Percentiles rank a stretch among this genome's conserved stretches.
These are phyloP conservation scores for Collybiopsis luxurians DNA, from an alignment of 768 basidiomycete genomes.

Conservation along the genomic window DNA sequence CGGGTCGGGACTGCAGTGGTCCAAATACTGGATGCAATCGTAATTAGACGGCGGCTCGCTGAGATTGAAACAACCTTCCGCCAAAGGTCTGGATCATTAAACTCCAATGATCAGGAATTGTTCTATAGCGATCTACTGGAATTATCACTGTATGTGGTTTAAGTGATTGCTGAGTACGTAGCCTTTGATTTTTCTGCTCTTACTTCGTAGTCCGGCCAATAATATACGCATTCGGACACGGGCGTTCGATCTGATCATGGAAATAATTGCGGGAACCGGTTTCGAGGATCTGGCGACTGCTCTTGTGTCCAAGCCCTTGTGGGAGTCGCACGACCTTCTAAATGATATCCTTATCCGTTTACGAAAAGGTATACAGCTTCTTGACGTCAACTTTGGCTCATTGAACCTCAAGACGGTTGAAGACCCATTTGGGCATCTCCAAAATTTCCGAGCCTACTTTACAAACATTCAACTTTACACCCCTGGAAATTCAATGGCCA, in stretches of 20 bases:
- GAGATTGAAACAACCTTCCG: background rate
- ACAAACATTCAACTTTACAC: too few species aligned
- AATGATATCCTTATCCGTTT: background rate
- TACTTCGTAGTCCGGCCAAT: background rate
- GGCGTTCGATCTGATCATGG: constrained; percentile 3
- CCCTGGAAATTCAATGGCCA: too few species aligned
- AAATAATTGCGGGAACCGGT: background rate
- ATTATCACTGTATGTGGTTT: background rate
- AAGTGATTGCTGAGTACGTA: background rate
- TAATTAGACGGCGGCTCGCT: background rate
- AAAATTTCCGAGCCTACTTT: too few species aligned
- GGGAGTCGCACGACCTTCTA: background rate
- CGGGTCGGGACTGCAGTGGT: background rate
- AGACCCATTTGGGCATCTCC: too few species aligned
- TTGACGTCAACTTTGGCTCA: too few species aligned
- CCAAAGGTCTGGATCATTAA: background rate
- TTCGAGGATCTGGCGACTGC: background rate
- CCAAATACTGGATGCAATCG: background rate
- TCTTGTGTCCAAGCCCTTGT: background rate
- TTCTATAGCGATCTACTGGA: background rate
- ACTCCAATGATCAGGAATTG: background rate
- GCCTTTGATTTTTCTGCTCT: background rate
- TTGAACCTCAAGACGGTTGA: too few species aligned
- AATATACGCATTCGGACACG: background rate
- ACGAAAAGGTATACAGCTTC: background rate